Evolutionary conservation across 176 grass and related monocot genomes (phyloP), one percentile per base, ranked within the genome.

Genomic region (Eragrostis curvula): DNA sequence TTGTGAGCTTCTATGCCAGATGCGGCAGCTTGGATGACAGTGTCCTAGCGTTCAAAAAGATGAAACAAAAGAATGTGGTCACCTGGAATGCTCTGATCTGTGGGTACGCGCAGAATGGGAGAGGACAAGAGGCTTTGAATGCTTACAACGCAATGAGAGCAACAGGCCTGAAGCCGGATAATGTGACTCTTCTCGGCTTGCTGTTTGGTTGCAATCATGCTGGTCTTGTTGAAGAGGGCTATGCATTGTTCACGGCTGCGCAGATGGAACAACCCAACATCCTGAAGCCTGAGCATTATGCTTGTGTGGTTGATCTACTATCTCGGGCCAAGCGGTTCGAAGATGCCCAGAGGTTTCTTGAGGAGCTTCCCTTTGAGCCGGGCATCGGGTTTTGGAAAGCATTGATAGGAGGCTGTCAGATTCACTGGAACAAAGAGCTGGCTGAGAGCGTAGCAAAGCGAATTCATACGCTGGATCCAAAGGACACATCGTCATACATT

Each of bases 371-470:
- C n/a, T 92, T 91, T 45, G 88, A 93, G 65, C 90, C 88, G 9
- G 90, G 92, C 46, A 87, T 98, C 3, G 95, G 92, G 40, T 94
- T 98, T 64, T 98, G 92, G 95, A 94, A 98, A 40, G 85, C 92
- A 1, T 78, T 94, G 82, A 70, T 90, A 44, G 90, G 92, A 66
- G 90, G 95, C 21, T 77, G 85, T 74, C 92, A 86, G 70, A 84
- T 93, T 79, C 90, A 84, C 79, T 91, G 87, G 53, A 93, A 86
- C 50, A 91, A 44, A 71, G 79, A 93, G 21, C 52, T 91, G 24
- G 81, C 84, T 6, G 70, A 93, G 56, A 79, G 63, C 9, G 73
- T 91, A 11, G 87, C 89, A 0, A 49, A 45, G 27, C 84, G 25
- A 57, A 89, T 94, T 76, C 89, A 57, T 39, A 50, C 44, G 25